phyloP scores from a whole-genome alignment of 202 grass and related monocot species.

The Eragrostis tef region DNA sequence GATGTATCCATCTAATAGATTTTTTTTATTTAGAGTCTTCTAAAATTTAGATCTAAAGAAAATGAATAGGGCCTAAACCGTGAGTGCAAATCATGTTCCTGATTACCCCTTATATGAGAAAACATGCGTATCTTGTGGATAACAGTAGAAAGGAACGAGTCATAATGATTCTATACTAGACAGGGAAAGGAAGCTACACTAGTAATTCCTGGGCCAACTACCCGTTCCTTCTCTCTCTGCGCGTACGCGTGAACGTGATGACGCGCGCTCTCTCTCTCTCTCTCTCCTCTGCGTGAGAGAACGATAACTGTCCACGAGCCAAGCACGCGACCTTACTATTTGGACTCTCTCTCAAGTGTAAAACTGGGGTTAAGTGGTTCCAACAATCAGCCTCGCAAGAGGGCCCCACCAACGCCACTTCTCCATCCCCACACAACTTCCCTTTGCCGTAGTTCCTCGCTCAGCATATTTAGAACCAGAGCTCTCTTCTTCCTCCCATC shows the following conservation, averaged over 20 bases:
- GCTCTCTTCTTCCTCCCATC: conserved; percentile 27
- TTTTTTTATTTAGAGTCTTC: no score
- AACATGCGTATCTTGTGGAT: neutral
- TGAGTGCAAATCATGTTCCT: neutral
- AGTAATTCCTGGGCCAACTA: conserved; percentile 19
- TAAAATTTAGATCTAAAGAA: no score
- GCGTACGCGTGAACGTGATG: neutral
- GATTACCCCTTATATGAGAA: neutral
- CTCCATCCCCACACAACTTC: neutral
- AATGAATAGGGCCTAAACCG: no score
- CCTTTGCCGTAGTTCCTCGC: neutral
- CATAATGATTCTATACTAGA: neutral
- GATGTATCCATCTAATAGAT: no score
- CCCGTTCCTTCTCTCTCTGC: neutral
- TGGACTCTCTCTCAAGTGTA: neutral
- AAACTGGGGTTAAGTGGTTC: conserved; percentile 25
- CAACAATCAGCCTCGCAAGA: neutral
- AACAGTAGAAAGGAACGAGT: neutral
- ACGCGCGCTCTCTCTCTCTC: neutral
- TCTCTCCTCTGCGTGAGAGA: neutral
- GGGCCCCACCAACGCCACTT: neutral
- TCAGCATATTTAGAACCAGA: conserved; percentile 42
- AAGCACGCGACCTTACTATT: conserved; percentile 30
- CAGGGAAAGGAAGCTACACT: neutral
- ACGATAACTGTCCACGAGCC: conserved; percentile 25